A percentile compares a stretch with the other conserved stretches of the same genome.
phyloP scores from a whole-genome alignment of 371 early-diverging fungal species.

The Mucor lusitanicus region DNA sequence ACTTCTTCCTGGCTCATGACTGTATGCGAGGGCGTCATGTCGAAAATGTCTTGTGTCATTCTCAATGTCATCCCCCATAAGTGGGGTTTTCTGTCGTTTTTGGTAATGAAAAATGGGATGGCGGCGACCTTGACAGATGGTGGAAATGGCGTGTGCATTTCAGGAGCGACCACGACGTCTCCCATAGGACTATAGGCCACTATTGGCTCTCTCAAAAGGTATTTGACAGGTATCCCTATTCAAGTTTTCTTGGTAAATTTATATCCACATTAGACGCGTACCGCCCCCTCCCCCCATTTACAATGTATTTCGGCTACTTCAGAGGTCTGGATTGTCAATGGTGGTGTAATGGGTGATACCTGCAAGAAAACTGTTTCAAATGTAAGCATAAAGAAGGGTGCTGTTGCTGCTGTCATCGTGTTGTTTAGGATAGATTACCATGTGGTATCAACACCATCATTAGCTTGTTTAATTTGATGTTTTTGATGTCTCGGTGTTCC shows the following conservation, averaged over 20 bases:
- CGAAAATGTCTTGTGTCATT: slow-evolving; percentile 65
- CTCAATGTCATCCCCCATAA: slow-evolving; percentile 69
- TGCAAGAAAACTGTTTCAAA: slow-evolving; percentile 57
- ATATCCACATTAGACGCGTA: background rate
- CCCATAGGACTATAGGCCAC: slow-evolving; percentile 36
- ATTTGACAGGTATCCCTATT: slow-evolving; percentile 47
- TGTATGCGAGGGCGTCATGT: slow-evolving; percentile 2
- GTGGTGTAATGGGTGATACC: slow-evolving; percentile 54
- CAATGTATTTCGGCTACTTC: slow-evolving; percentile 67
- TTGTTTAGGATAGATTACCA: slow-evolving; percentile 33
- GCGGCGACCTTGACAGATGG: slow-evolving; percentile 16
- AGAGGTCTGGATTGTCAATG: slow-evolving; percentile 46
- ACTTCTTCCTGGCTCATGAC: slow-evolving; percentile 4
- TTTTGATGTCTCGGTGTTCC: slow-evolving; percentile 59
- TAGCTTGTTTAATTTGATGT: slow-evolving; percentile 44
- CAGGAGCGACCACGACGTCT: slow-evolving; percentile 5
- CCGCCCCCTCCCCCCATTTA: too few relatives aligned
- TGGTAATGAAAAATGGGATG: background rate
- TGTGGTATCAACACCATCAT: slow-evolving; percentile 63
- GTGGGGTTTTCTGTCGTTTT: background rate
- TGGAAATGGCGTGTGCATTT: slow-evolving; percentile 6
- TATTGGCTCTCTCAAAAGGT: slow-evolving; percentile 42
- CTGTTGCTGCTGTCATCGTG: background rate
- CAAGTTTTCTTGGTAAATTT: background rate
- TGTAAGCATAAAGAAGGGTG: background rate